Evolutionary conservation across 768 basidiomycete species (phyloP).

Genomic region (Amanita muscaria): DNA sequence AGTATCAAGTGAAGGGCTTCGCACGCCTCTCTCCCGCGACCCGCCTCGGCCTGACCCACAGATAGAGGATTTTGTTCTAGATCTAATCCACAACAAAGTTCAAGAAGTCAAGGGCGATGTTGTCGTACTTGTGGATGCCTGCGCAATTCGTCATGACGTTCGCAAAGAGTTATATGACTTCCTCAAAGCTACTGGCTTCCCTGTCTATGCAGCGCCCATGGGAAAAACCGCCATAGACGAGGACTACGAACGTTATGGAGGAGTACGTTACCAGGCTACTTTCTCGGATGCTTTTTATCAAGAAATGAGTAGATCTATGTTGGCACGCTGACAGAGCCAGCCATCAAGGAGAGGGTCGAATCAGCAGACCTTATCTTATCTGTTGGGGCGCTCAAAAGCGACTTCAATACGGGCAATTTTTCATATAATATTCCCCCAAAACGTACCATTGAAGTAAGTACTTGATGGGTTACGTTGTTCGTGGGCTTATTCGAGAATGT

Average conservation of each 20-base stretch:
- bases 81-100: conserved; percentile 60
- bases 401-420: conserved; percentile 88
- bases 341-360: conserved; percentile 66
- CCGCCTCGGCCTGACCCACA: conserved; percentile 46
- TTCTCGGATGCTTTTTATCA: background rate
- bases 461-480: background rate
- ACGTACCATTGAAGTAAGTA: conserved; percentile 53
- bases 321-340: conserved; percentile 59
- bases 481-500: background rate
- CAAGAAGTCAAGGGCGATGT: conserved; percentile 59
- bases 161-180: conserved; percentile 56
- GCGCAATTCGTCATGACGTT: conserved; percentile 64
- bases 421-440: conserved; percentile 58
- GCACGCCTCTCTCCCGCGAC: conserved; percentile 43
- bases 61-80: conserved; percentile 61
- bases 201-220: conserved; percentile 72
- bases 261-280: conserved; percentile 39
- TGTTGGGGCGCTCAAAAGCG: conserved; percentile 60
- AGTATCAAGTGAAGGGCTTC: conserved; percentile 56
- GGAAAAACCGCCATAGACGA: conserved; percentile 76
- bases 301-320: conserved; percentile 52
- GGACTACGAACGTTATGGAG: conserved; percentile 64
- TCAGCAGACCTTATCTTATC: conserved; percentile 66
- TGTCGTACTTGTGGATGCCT: conserved; percentile 75
- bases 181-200: conserved; percentile 54